Percentiles rank a stretch among this genome's conserved stretches.
These are phyloP conservation scores for Colletotrichum nymphaeae DNA, from an alignment of 2,329 filamentous ascomycete genomes.

Conservation along the genomic window DNA sequence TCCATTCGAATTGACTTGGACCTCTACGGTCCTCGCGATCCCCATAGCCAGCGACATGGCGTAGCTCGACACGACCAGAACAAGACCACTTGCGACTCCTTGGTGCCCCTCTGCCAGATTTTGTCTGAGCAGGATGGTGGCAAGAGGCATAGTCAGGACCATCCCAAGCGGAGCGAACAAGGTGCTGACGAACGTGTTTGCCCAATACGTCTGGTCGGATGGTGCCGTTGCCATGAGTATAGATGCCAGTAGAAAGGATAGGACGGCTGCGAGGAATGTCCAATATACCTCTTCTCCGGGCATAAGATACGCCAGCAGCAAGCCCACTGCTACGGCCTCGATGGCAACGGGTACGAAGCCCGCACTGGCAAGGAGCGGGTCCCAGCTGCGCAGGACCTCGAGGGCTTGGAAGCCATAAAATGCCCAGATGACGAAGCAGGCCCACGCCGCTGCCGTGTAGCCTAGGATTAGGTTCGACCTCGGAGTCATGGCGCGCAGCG, in stretches of 20 bases:
- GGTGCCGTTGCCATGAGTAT: constrained; percentile 60
- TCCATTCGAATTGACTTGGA: constrained; percentile 43
- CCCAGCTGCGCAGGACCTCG: constrained; percentile 52
- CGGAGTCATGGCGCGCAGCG: constrained; percentile 60
- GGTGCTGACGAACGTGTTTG: constrained; percentile 68
- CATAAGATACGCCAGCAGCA: constrained; percentile 57
- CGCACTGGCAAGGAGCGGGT: constrained; percentile 55
- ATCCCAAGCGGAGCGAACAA: constrained; percentile 70
- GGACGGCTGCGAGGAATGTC: constrained; percentile 48
- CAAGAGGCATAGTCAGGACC: constrained; percentile 74
- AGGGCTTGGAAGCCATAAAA: constrained; percentile 63
- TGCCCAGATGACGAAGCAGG: constrained; percentile 63
- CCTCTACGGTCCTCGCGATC: constrained; percentile 72
- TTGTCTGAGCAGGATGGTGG: constrained; percentile 69
- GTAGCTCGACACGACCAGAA: constrained; percentile 75
- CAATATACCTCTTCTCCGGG: constrained; percentile 39
- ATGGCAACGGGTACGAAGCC: constrained; percentile 57
- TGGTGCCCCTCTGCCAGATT: constrained; percentile 56
- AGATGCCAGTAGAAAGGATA: constrained; percentile 54
- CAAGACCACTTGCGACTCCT: constrained; percentile 61
- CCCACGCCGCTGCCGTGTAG: constrained; percentile 65
- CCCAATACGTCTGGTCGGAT: constrained; percentile 70
- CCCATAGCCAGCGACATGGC: constrained; percentile 73
- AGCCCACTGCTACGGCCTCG: constrained; percentile 50
- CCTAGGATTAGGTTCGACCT: constrained; percentile 65